Conservation (phyloP, 2,329 filamentous ascomycete genomes). For the Talaromyces amestolkiae region DNA sequence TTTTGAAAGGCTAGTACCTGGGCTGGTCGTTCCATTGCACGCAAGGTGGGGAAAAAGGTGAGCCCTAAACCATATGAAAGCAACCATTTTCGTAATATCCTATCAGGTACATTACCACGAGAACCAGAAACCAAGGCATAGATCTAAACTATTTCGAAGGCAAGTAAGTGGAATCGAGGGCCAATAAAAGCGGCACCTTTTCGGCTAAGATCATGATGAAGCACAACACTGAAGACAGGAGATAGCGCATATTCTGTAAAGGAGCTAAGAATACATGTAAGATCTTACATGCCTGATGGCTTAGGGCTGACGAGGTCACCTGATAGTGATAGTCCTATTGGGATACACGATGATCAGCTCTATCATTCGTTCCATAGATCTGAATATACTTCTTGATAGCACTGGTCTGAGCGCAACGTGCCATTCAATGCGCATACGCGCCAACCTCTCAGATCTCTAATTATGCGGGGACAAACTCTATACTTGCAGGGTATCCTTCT, state of each 20-base stretch:
- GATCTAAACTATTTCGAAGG: slow-evolving; percentile 51
- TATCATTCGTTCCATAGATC: no score
- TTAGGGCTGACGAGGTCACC: no score
- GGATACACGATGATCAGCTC: no score
- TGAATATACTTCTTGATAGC: no score
- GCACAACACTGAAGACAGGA: slow-evolving; percentile 43
- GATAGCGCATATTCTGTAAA: slow-evolving; percentile 48
- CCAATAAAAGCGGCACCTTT: slow-evolving; percentile 67
- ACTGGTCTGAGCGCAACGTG: no score
- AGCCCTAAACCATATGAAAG: no score
- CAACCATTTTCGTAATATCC: slow-evolving; percentile 28
- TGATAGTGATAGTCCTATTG: no score
- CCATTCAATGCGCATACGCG: no score
- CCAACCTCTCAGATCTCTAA: no score
- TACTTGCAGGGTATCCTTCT: background rate
- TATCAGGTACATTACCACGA: slow-evolving; percentile 63
- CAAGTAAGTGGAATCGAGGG: slow-evolving; percentile 39
- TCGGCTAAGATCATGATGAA: slow-evolving; percentile 56
- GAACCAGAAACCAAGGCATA: slow-evolving; percentile 66
- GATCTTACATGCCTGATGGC: slow-evolving; percentile 23
- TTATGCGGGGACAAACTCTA: background rate
- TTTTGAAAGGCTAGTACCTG: no score
- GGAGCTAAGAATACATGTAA: slow-evolving; percentile 51
- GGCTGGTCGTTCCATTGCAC: no score
- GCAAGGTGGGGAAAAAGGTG: no score